Percentiles rank a stretch among this genome's conserved stretches.
phyloP scores from a whole-genome alignment of 805 yeast species.

The Grigorovia jiainica region DNA sequence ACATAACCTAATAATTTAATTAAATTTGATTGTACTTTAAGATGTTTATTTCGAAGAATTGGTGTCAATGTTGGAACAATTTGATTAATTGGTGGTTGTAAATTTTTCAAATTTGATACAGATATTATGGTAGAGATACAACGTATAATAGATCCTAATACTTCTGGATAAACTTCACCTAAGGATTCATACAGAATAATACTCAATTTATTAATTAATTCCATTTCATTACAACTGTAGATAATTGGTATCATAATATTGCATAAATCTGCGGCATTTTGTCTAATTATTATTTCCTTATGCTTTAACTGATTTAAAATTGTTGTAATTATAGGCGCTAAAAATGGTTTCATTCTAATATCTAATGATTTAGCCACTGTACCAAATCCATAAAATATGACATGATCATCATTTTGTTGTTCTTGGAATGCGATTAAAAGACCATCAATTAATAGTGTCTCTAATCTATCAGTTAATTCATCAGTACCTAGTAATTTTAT shows the following conservation, averaged over 20 bases:
- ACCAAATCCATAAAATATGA: slow-evolving; percentile 55
- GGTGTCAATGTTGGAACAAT: slow-evolving; percentile 85
- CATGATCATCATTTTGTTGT: slow-evolving; percentile 48
- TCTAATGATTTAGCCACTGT: slow-evolving; percentile 55
- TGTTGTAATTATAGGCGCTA: slow-evolving; percentile 63
- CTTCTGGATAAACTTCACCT: slow-evolving; percentile 94
- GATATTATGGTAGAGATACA: slow-evolving; percentile 59
- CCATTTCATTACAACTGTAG: slow-evolving; percentile 53
- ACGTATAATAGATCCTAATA: slow-evolving; percentile 70
- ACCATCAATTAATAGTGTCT: slow-evolving; percentile 68
- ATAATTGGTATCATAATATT: slow-evolving; percentile 57
- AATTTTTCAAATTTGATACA: slow-evolving; percentile 45
- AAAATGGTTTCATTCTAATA: slow-evolving; percentile 54
- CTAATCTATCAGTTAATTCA: slow-evolving; percentile 55
- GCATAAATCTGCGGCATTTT: slow-evolving; percentile 76
- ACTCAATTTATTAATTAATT: slow-evolving; percentile 55
- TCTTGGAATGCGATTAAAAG: slow-evolving; percentile 72
- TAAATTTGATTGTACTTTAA: slow-evolving; percentile 78
- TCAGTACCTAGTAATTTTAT: slow-evolving; percentile 41
- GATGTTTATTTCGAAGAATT: slow-evolving; percentile 79
- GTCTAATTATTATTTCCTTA: slow-evolving; percentile 61
- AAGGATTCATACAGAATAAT: slow-evolving; percentile 78
- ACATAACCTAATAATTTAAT: slow-evolving; percentile 73
- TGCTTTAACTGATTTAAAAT: slow-evolving; percentile 65
- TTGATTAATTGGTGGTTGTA: slow-evolving; percentile 78